Percentiles rank a stretch among this genome's conserved stretches.
Conservation (phyloP, 495 filamentous ascomycete species). For the Neurospora sp. region DNA sequence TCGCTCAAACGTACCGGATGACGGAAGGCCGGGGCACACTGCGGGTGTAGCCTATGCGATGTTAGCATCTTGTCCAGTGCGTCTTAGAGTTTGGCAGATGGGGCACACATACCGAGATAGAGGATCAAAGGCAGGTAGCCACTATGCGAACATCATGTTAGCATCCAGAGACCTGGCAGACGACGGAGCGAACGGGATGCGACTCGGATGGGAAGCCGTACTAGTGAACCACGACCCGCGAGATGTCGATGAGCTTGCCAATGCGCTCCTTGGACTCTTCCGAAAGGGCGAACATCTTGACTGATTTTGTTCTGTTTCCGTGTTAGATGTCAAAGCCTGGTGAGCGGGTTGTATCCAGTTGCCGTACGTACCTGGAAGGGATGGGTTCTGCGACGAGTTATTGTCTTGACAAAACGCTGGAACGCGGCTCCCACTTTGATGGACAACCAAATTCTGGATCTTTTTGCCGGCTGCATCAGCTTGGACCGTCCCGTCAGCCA, state of each 20-base stretch:
- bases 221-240: slow-evolving; percentile 95
- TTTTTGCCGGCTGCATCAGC: not conserved
- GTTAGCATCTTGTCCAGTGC: slow-evolving; percentile 15
- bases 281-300: slow-evolving; percentile 75
- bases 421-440: not conserved
- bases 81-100: not conserved
- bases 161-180: slow-evolving; percentile 5
- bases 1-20: slow-evolving; percentile 58
- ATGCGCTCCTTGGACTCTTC: slow-evolving; percentile 99
- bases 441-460: not conserved
- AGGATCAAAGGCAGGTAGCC: slow-evolving; percentile 95
- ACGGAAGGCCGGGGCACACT: slow-evolving; percentile 87
- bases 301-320: not conserved
- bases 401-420: not conserved
- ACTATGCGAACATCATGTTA: slow-evolving; percentile 41
- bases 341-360: not conserved
- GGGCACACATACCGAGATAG: slow-evolving; percentile 71
- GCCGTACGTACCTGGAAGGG: not conserved
- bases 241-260: slow-evolving; percentile 86
- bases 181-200: not conserved
- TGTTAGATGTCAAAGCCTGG: not conserved
- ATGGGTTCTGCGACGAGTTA: not conserved
- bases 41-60: slow-evolving; percentile 69
- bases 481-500: not conserved
- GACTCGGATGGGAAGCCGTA: slow-evolving; percentile 30